Evolutionary conservation across 2,329 filamentous ascomycete genomes (phyloP), one percentile per base, ranked within the genome.

Genomic region (Epichloe coenophiala): DNA sequence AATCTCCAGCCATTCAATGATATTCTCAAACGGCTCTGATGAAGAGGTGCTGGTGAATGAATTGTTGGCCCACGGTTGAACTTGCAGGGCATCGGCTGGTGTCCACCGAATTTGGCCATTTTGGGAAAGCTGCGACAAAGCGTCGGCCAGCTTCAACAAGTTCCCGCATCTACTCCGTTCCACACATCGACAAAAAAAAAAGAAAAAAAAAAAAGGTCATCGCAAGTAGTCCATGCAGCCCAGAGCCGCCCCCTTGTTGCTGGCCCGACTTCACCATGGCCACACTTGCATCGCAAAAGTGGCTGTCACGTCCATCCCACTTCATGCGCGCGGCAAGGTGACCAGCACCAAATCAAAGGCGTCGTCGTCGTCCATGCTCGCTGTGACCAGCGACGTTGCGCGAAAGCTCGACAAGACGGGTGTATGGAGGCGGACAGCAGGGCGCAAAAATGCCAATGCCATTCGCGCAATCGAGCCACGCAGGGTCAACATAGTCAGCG

Each of bases 401-500:
- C 46, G 55, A 27, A 50, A 56, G 43, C 64, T 68, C 7, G 39
- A 54, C 5, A 45, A 59, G 9, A 61, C 57, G 3, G 57, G 57
- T 1, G 53, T 63, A 15, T 68, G 66, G 65, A 53, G 43, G 0
- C 35, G 55, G 12, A 49, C 21, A 19, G 33, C 41, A 17, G 54
- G 54, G 1, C 52, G 51, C 33, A 60, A 51, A 39, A 57, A 53
- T 35, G 45, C 50, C 3, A 31, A 42, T 21, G 52, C 38, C 0
- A 12, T 46, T 1, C 36, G 31, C 8, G 42, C 48, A 1, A 45
- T 60, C n/a, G 66, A 68, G 33, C 59, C 60, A 19, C 56, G 61
- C 51, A 64, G 79, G 21, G 66, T 81, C 38, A 77, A 83, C 55
- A 64, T 83, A 23, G 69, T 76, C 15, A 71, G 69, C 58, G 66